These are phyloP conservation scores for Choiromyces venosus DNA, from an alignment of 495 filamentous ascomycete species.

Conservation along the genomic window DNA sequence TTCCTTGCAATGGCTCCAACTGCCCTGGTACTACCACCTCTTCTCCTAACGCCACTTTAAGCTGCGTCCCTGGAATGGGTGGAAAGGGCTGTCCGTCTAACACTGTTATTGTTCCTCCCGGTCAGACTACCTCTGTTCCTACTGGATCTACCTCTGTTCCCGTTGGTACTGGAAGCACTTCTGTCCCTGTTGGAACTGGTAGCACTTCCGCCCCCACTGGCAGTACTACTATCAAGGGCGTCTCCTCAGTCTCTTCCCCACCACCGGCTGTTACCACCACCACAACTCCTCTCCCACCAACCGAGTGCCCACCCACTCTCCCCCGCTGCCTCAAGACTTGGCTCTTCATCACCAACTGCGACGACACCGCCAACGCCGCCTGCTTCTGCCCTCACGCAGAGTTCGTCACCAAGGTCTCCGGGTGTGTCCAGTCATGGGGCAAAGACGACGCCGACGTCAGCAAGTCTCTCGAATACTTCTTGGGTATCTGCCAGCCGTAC, in stretches of 20 bases:
- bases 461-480: constrained; percentile 73
- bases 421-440: constrained; percentile 74
- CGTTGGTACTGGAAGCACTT: constrained; percentile 10
- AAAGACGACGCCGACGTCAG: constrained; percentile 59
- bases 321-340: constrained; percentile 93
- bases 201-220: constrained; percentile 31
- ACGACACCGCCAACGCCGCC: constrained; percentile 69
- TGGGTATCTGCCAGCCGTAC: constrained; percentile 79
- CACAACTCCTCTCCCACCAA: constrained; percentile 33
- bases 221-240: constrained; percentile 33
- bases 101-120: constrained; percentile 13
- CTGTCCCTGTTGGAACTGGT: constrained; percentile 2
- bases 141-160: constrained; percentile 19
- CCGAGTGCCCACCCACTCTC: constrained; percentile 64
- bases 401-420: constrained; percentile 74
- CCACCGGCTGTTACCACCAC: constrained; percentile 24
- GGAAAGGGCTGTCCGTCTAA: neutral
- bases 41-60: constrained; percentile 25
- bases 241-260: constrained; percentile 4
- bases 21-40: constrained; percentile 20
- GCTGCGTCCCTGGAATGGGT: neutral
- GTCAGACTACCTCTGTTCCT: constrained; percentile 17
- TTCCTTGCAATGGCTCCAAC: constrained; percentile 4
- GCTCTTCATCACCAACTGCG: constrained; percentile 68
- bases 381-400: constrained; percentile 81